phyloP scores from a whole-genome alignment of 768 basidiomycete genomes.

The Suillus fuscotomentosus region DNA sequence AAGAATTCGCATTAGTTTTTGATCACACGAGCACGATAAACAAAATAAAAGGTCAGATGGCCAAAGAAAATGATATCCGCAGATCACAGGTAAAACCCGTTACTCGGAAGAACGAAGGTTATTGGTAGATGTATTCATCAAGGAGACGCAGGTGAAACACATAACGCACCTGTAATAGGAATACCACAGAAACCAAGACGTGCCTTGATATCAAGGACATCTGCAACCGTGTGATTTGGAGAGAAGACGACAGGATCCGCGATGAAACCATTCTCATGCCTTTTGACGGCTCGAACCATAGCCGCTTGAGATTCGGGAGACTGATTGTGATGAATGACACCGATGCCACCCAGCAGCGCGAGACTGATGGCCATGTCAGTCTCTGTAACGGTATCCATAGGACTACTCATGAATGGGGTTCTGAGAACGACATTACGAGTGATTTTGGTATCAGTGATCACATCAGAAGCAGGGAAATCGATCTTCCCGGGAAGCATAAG shows the following conservation, averaged over 20 bases:
- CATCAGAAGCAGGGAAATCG: conserved; percentile 82
- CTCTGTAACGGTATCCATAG: conserved; percentile 99
- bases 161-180: conserved; percentile 87
- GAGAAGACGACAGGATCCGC: conserved; percentile 89
- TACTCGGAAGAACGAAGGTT: conserved; percentile 92
- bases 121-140: conserved; percentile 48
- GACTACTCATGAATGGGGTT: conserved; percentile 95
- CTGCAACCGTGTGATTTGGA: conserved; percentile 74
- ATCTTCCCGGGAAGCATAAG: conserved; percentile 93
- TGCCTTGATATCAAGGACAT: conserved; percentile 92
- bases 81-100: conserved; percentile 72
- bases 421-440: conserved; percentile 91
- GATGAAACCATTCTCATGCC: conserved; percentile 99
- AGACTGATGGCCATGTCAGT: conserved; percentile 89
- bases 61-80: conserved; percentile 49
- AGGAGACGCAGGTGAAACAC: conserved; percentile 6
- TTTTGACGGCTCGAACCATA: conserved; percentile 97
- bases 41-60: conserved; percentile 17
- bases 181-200: conserved; percentile 94
- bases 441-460: conserved; percentile 80
- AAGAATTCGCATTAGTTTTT: conserved; percentile 18
- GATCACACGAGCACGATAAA: conserved; percentile 3
- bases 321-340: conserved; percentile 98
- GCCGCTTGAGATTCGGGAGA: conserved; percentile 81
- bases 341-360: conserved; percentile 95